Percentiles rank a stretch among this genome's conserved stretches.
Evolutionary conservation across 768 basidiomycete genomes (phyloP).

Genomic region (Boletellus emodensis): DNA sequence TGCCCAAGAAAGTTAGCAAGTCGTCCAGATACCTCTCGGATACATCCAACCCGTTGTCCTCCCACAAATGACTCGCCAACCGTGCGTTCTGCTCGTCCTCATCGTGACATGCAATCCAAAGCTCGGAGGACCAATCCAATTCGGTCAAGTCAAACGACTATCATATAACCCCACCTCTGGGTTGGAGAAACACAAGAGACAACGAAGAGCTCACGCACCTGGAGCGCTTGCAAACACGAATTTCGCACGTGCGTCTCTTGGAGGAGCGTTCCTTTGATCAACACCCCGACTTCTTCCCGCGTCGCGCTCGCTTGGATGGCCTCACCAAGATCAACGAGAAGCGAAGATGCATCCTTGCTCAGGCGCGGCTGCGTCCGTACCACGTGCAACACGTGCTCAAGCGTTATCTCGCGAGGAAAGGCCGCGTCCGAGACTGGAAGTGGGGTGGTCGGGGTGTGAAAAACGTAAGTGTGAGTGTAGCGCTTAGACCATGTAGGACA

Average conservation of each 20-base stretch:
- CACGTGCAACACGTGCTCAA: conserved; percentile 65
- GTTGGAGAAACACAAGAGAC: not conserved
- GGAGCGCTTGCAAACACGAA: conserved; percentile 85
- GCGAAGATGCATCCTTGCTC: conserved; percentile 77
- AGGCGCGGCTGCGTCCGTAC: conserved; percentile 77
- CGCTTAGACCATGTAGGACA: no score
- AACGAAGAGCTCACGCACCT: conserved; percentile 44
- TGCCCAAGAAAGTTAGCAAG: conserved; percentile 64
- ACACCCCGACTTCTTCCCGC: conserved; percentile 54
- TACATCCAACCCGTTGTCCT: conserved; percentile 91
- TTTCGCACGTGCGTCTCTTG: conserved; percentile 87
- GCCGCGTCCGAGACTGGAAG: conserved; percentile 57
- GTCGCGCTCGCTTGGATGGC: conserved; percentile 67
- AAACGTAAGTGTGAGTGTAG: conserved; percentile 3
- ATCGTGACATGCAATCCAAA: conserved; percentile 89
- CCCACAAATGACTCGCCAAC: conserved; percentile 82
- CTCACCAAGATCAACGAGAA: conserved; percentile 77
- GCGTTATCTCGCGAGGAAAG: conserved; percentile 71
- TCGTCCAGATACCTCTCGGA: conserved; percentile 55
- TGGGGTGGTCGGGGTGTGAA: not conserved
- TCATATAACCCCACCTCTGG: not conserved
- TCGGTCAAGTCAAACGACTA: conserved; percentile 95
- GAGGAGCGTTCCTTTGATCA: conserved; percentile 72
- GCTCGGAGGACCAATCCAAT: conserved; percentile 83
- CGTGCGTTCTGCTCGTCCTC: conserved; percentile 84